These are phyloP conservation scores for Elsinoe necatrix DNA, from an alignment of 2,329 filamentous ascomycete species.

Conservation along the genomic window DNA sequence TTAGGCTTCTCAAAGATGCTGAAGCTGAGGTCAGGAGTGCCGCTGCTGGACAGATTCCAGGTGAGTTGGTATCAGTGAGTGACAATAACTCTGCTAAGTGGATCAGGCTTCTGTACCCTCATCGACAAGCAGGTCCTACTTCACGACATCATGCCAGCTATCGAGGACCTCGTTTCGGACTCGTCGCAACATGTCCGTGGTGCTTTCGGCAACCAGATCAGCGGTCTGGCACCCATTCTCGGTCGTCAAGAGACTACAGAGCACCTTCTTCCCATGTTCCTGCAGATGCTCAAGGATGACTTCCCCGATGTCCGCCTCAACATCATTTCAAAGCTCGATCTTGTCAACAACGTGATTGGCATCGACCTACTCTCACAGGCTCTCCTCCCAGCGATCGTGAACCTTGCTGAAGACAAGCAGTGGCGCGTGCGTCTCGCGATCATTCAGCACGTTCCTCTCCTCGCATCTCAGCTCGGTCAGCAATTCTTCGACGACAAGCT, in stretches of 20 bases:
- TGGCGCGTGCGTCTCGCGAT: slow-evolving; percentile 97
- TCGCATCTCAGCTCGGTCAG: slow-evolving; percentile 90
- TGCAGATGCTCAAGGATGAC: slow-evolving; percentile 99
- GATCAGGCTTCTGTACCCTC: slow-evolving; percentile 74
- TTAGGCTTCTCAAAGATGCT: slow-evolving; percentile 94
- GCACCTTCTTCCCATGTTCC: slow-evolving; percentile 95
- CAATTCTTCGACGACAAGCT: slow-evolving; percentile 98
- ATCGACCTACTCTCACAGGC: slow-evolving; percentile 96
- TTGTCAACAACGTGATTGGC: slow-evolving; percentile 97
- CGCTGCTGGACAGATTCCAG: slow-evolving; percentile 92
- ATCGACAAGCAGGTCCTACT: slow-evolving; percentile 82
- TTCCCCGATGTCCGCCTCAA: slow-evolving; percentile 96
- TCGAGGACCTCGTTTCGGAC: slow-evolving; percentile 94
- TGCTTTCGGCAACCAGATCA: slow-evolving; percentile 92
- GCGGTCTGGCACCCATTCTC: slow-evolving; percentile 88
- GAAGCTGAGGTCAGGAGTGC: slow-evolving; percentile 96
- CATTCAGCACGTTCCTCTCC: slow-evolving; percentile 96
- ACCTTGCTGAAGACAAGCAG: slow-evolving; percentile 97
- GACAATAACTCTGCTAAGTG: slow-evolving; percentile 25
- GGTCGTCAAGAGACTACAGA: slow-evolving; percentile 98
- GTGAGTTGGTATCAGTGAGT: slow-evolving; percentile 37
- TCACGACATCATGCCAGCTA: slow-evolving; percentile 90
- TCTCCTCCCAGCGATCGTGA: slow-evolving; percentile 90
- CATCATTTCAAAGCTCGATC: slow-evolving; percentile 98
- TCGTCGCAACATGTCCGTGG: slow-evolving; percentile 94